These are phyloP conservation scores for Syzygium syzygioides DNA, from an alignment of 441 rosid genomes.

Conservation along the genomic window DNA sequence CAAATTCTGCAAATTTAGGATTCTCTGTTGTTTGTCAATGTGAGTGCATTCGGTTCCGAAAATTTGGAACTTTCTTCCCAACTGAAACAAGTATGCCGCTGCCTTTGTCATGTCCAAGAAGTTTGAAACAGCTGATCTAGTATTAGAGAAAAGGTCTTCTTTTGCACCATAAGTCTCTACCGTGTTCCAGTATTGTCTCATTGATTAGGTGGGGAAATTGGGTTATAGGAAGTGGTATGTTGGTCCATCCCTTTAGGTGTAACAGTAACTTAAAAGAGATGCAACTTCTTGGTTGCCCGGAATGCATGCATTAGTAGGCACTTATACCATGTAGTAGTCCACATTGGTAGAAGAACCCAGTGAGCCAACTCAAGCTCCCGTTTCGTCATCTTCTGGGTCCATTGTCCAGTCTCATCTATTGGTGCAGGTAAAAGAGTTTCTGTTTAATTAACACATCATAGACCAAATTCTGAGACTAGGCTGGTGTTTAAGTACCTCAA, in stretches of 20 bases:
- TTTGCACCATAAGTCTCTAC: background rate
- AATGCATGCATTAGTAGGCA: background rate
- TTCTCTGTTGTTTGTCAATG: background rate
- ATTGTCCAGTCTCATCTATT: background rate
- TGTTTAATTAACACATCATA: background rate
- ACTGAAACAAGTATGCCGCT: background rate
- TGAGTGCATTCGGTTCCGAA: background rate
- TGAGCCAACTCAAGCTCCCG: background rate
- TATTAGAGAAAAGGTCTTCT: background rate
- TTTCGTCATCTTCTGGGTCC: background rate
- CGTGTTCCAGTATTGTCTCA: background rate
- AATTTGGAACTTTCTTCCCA: background rate
- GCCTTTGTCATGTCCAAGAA: background rate
- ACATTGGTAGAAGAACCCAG: background rate
- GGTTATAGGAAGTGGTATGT: background rate
- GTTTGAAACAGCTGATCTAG: background rate
- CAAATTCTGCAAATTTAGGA: background rate
- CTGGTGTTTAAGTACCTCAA: background rate
- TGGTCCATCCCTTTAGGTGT: background rate
- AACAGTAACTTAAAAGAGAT: background rate
- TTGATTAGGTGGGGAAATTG: background rate
- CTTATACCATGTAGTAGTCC: background rate
- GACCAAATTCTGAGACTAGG: background rate
- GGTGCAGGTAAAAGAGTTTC: background rate
- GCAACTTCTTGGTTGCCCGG: background rate